Base-by-base conservation (phyloP, 495 filamentous ascomycete genomes). In the Geopyxis carbonaria region DNA sequence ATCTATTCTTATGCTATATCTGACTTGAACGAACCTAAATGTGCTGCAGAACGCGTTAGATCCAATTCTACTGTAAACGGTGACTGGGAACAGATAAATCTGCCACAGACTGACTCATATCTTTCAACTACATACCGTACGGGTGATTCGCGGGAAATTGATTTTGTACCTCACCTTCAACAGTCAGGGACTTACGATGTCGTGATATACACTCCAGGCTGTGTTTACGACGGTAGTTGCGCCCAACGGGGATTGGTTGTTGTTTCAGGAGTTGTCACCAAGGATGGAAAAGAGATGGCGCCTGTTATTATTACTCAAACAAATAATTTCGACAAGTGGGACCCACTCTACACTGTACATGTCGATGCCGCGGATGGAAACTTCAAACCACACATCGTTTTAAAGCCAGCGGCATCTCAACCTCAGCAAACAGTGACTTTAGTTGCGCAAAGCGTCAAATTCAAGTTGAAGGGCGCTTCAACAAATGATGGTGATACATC, bases 281-380 rank as follows among this genome's bases (percentile, higher is more conserved):
- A 60, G 39, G 38, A 43, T 24, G 47, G 52, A 29, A 48, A 49
- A 27, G 35, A 53, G 7, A 45, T 57, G 5, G 43, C 61, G 40
- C 59, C 68, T 20, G 60, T 67, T 0, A 56, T 60, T 10, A 56
- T 91, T 9, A 87, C 66, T 54, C 91, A 99, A 61, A 93, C 84
- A 13, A 95, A 95, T 58, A 61, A 83, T 46, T 82, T 75, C 53
- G 83, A 93, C 61, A 99, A 95, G 59, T 93, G 89, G 46, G 91
- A 95, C 51, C 72, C 76, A 40, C 72, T 95, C 42, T 93, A 85
- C 56, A 74, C 72, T 42, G 91, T 85, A 5, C 70, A 69, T 43
- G 73, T 99, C 40, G 84, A 95, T 51, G 74, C 73, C 21, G 75
- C 65, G 45, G 76, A 73, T 22, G 65, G 64, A 46, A 67, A 65